These are phyloP conservation scores for Martiniozyma asiatica DNA, from an alignment of 1,139 yeast genomes.

Conservation along the genomic window DNA sequence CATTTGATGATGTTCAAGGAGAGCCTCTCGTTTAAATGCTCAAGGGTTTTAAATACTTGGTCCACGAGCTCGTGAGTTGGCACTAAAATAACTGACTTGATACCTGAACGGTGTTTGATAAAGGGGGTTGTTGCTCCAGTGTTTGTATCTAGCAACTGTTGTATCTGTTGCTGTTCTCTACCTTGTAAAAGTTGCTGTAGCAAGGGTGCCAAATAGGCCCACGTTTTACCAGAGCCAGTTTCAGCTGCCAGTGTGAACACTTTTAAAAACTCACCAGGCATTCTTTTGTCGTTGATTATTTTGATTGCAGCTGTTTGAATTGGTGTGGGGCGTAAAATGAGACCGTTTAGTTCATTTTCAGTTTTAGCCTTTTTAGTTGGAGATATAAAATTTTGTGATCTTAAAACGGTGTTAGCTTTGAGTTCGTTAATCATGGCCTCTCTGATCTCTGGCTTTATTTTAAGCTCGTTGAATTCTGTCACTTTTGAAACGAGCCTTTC, in stretches of 20 bases:
- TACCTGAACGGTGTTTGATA: conserved; percentile 24
- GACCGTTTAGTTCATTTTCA: conserved; percentile 22
- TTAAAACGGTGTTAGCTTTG: conserved; percentile 31
- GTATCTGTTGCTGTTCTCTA: conserved; percentile 15
- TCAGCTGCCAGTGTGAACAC: conserved; percentile 84
- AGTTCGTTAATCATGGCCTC: conserved; percentile 51
- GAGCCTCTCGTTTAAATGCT: conserved; percentile 28
- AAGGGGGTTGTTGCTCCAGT: conserved; percentile 4
- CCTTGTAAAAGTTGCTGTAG: conserved; percentile 42
- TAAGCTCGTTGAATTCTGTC: conserved; percentile 49
- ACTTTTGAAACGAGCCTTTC: conserved; percentile 34
- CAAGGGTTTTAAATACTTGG: conserved; percentile 54
- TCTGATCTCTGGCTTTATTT: conserved; percentile 58
- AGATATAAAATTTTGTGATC: conserved; percentile 26
- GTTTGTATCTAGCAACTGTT: conserved; percentile 11
- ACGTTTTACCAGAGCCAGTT: conserved; percentile 93
- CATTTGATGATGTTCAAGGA: conserved; percentile 43
- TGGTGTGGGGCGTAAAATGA: conserved; percentile 42
- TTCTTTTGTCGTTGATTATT: conserved; percentile 28
- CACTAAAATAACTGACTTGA: conserved; percentile 60
- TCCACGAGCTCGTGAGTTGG: conserved; percentile 86
- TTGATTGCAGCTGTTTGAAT: conserved; percentile 51
- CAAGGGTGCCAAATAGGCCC: conserved; percentile 77
- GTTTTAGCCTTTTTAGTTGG: conserved; percentile 32
- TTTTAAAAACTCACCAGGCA: conserved; percentile 30